A percentile compares a stretch with the other conserved stretches of the same genome.
Conservation (phyloP, 352 stramenopile species). For the Globisporangium okanoganense region DNA sequence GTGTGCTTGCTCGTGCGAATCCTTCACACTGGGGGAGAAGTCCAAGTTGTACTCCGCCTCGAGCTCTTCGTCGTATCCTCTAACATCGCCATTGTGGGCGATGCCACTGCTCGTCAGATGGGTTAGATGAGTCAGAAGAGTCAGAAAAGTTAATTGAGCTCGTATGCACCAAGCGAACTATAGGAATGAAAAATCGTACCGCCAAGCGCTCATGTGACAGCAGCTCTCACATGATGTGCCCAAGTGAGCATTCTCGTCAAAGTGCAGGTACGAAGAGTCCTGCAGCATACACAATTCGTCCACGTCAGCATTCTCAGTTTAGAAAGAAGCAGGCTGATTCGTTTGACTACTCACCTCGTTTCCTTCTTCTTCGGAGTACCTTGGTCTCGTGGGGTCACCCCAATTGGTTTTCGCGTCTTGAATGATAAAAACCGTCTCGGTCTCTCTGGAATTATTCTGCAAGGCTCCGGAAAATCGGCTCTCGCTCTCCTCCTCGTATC, state of each 20-base stretch:
- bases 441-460: not conserved
- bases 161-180: no score
- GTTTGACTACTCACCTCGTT: not conserved
- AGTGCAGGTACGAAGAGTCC: not conserved
- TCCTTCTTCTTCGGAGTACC: not conserved
- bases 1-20: not conserved
- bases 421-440: conserved; percentile 13
- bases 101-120: not conserved
- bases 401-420: conserved; percentile 16
- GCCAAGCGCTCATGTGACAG: not conserved
- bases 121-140: no score
- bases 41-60: not conserved
- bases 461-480: not conserved
- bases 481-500: not conserved
- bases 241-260: no score
- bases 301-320: not conserved
- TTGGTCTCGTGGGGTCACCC: not conserved
- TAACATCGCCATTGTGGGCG: no score
- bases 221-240: not conserved
- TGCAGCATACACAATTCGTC: not conserved
- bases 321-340: not conserved
- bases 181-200: not conserved
- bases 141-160: no score
- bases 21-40: not conserved
- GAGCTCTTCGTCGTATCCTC: not conserved